A percentile compares a stretch with the other conserved stretches of the same genome.
These are phyloP conservation scores for Eutypa lata DNA, from an alignment of 2,329 filamentous ascomycete species.

Conservation along the genomic window DNA sequence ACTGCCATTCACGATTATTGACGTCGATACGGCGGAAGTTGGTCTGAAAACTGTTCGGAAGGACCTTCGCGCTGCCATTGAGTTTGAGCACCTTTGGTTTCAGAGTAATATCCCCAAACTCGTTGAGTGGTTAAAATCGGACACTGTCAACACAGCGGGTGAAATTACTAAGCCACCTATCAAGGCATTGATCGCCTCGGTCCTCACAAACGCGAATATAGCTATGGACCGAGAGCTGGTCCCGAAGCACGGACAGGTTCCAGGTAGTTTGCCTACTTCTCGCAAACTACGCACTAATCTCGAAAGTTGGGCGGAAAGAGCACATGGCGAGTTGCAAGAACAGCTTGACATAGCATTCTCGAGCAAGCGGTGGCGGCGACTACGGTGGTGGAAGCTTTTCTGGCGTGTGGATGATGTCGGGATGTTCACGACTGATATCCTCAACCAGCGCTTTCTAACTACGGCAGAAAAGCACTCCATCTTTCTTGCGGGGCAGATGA, in stretches of 20 bases:
- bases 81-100: constrained; percentile 73
- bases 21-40: constrained; percentile 58
- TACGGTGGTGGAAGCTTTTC: constrained; percentile 93
- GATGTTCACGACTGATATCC: constrained; percentile 76
- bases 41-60: constrained; percentile 67
- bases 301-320: constrained; percentile 70
- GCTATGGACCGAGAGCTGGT: constrained; percentile 50
- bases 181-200: constrained; percentile 61
- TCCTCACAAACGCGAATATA: constrained; percentile 55
- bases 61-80: constrained; percentile 64
- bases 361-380: constrained; percentile 71
- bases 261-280: constrained; percentile 33
- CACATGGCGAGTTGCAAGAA: constrained; percentile 79
- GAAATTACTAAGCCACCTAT: constrained; percentile 62
- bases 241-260: constrained; percentile 30
- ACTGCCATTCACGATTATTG: constrained; percentile 54
- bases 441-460: constrained; percentile 73
- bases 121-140: constrained; percentile 61
- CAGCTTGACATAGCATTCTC: constrained; percentile 76
- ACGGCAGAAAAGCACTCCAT: constrained; percentile 78
- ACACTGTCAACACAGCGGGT: constrained; percentile 36
- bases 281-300: constrained; percentile 57
- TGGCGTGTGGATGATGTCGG: constrained; percentile 92
- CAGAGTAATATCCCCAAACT: constrained; percentile 66
- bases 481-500: constrained; percentile 75